Conservation (phyloP, 1,284 basidiomycete genomes). For the Tylopilus sp. region DNA sequence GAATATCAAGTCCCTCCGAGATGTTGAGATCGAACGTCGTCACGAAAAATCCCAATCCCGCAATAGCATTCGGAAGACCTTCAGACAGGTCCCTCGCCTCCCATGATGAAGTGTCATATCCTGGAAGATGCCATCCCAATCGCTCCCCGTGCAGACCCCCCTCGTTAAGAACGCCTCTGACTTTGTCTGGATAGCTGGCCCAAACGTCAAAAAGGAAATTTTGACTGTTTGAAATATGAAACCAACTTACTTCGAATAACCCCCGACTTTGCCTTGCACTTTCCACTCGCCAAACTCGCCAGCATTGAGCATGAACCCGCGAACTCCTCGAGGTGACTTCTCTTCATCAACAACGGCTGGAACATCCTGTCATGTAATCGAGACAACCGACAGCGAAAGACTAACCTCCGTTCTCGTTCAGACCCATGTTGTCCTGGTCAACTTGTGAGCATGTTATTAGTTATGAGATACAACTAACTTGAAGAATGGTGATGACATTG, state of each 20-base stretch:
- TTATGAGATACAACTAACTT: slow-evolving; percentile 38
- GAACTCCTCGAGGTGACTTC: slow-evolving; percentile 72
- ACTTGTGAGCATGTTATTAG: slow-evolving; percentile 1
- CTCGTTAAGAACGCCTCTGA: slow-evolving; percentile 69
- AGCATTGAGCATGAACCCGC: slow-evolving; percentile 62
- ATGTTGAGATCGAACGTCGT: slow-evolving; percentile 63
- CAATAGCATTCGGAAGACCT: slow-evolving; percentile 50
- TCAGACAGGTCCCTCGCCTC: slow-evolving; percentile 44
- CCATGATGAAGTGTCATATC: slow-evolving; percentile 64
- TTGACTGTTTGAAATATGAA: background rate
- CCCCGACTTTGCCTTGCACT: slow-evolving; percentile 76
- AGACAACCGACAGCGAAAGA: background rate
- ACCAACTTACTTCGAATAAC: slow-evolving; percentile 62
- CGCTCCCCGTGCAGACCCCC: slow-evolving; percentile 78
- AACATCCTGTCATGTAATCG: slow-evolving; percentile 13
- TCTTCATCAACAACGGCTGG: slow-evolving; percentile 29
- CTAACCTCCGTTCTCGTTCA: slow-evolving; percentile 57
- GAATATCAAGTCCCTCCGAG: slow-evolving; percentile 54
- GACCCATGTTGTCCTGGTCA: slow-evolving; percentile 70
- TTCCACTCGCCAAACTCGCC: slow-evolving; percentile 68
- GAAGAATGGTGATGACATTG: slow-evolving; percentile 72
- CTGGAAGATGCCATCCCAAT: slow-evolving; percentile 76
- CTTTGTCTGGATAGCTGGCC: slow-evolving; percentile 59
- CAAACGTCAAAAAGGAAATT: slow-evolving; percentile 3
- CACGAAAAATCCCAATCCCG: slow-evolving; percentile 76